A percentile compares a stretch with the other conserved stretches of the same genome.
Evolutionary conservation across 805 yeast genomes (phyloP).

Genomic region (Kodamaea nitidulidarum): DNA sequence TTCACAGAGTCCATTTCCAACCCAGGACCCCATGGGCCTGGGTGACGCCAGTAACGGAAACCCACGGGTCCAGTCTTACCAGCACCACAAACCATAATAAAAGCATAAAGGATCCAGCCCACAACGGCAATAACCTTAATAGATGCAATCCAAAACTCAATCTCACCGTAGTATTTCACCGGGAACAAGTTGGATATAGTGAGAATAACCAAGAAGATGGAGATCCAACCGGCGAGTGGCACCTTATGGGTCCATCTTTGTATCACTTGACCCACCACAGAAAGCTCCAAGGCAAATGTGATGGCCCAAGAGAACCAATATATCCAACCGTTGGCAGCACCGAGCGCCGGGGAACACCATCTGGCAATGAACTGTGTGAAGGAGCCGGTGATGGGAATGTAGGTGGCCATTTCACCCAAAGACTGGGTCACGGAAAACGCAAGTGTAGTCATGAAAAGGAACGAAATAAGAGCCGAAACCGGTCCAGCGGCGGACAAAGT

Average conservation of each 20-base stretch:
- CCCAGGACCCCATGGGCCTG: slow-evolving; percentile 74
- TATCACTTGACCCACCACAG: slow-evolving; percentile 65
- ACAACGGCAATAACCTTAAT: slow-evolving; percentile 64
- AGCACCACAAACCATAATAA: slow-evolving; percentile 74
- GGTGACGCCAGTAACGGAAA: slow-evolving; percentile 76
- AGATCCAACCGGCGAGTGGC: slow-evolving; percentile 70
- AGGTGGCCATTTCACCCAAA: slow-evolving; percentile 79
- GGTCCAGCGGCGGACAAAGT: slow-evolving; percentile 64
- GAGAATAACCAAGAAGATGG: slow-evolving; percentile 57
- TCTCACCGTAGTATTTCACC: slow-evolving; percentile 67
- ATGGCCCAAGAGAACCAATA: slow-evolving; percentile 79
- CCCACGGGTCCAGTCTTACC: slow-evolving; percentile 68
- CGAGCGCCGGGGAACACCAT: slow-evolving; percentile 66
- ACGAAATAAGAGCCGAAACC: slow-evolving; percentile 61
- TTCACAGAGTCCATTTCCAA: slow-evolving; percentile 44
- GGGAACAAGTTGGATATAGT: slow-evolving; percentile 58
- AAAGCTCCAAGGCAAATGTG: slow-evolving; percentile 70
- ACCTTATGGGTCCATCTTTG: slow-evolving; percentile 65
- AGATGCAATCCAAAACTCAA: slow-evolving; percentile 71
- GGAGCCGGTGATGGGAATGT: slow-evolving; percentile 64
- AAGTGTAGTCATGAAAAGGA: slow-evolving; percentile 60
- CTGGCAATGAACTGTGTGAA: slow-evolving; percentile 67
- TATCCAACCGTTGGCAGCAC: slow-evolving; percentile 68
- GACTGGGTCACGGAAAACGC: slow-evolving; percentile 67
- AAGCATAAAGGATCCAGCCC: slow-evolving; percentile 65